Percentiles rank a stretch among this genome's conserved stretches.
Conservation (phyloP, 83 land plant genomes). For the Picea mariana region DNA sequence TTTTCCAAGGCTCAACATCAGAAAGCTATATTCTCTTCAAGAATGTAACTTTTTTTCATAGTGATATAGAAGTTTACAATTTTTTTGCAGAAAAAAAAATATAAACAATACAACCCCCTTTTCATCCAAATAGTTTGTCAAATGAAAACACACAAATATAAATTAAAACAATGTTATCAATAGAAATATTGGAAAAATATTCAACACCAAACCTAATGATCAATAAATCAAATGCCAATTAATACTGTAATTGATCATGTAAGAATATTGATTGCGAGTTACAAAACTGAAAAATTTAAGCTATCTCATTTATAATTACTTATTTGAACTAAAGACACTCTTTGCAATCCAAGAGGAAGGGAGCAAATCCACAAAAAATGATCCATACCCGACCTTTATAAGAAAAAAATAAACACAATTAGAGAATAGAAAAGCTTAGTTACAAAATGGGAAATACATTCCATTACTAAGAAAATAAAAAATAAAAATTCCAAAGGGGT, state of each 20-base stretch:
- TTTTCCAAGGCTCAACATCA: no score
- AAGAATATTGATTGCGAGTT: not conserved
- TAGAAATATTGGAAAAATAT: not conserved
- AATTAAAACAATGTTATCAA: not conserved
- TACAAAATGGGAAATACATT: not conserved
- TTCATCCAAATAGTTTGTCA: no score
- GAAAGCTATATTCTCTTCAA: no score
- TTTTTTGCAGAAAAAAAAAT: no score
- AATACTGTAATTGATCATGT: not conserved
- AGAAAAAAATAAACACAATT: conserved; percentile 2
- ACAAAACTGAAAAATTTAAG: not conserved
- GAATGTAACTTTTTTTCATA: no score
- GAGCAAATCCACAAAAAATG: conserved; percentile 80
- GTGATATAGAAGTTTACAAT: no score
- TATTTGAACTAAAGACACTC: conserved; percentile 31
- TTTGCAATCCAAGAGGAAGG: conserved; percentile 18
- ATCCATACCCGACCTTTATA: conserved; percentile 91
- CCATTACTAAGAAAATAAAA: not conserved
- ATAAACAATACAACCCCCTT: no score
- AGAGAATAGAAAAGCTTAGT: conserved; percentile 7
- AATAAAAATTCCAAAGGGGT: not conserved
- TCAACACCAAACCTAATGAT: not conserved
- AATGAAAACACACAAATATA: no score
- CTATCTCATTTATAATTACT: not conserved
- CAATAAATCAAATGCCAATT: not conserved